Conservation (phyloP, 2,329 filamentous ascomycete species). For the Botrytis elliptica region DNA sequence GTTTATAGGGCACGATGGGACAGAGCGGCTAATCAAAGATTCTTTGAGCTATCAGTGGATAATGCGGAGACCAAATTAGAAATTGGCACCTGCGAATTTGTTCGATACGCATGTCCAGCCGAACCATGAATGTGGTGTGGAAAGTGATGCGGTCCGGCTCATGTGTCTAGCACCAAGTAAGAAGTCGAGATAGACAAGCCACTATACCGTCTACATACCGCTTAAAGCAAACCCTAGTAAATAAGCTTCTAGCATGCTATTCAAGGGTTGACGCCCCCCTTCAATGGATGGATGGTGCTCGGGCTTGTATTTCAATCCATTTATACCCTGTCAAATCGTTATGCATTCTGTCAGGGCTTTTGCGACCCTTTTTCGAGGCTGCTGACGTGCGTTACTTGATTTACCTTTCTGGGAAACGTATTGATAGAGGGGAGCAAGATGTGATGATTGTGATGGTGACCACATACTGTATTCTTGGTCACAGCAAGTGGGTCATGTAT, state of each 20-base stretch:
- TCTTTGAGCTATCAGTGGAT: conserved; percentile 47
- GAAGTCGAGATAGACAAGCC: conserved; percentile 30
- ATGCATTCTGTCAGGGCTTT: conserved; percentile 14
- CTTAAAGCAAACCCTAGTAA: conserved; percentile 36
- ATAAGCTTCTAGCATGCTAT: conserved; percentile 14
- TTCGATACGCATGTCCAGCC: conserved; percentile 41
- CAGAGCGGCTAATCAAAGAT: conserved; percentile 46
- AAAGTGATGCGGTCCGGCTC: conserved; percentile 48
- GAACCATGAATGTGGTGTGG: conserved; percentile 37
- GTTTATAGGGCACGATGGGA: conserved; percentile 30
- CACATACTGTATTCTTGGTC: conserved; percentile 18
- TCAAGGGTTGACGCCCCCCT: conserved; percentile 4
- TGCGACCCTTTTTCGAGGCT: conserved; percentile 12
- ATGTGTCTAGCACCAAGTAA: conserved; percentile 35
- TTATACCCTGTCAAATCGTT: conserved; percentile 11
- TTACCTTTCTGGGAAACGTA: neutral
- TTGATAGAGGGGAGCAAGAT: conserved; percentile 9
- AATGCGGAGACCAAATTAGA: conserved; percentile 38
- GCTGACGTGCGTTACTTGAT: conserved; percentile 7
- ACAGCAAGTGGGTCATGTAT: conserved; percentile 19
- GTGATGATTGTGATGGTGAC: conserved; percentile 19
- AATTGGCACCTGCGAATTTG: conserved; percentile 15
- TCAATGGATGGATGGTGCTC: neutral
- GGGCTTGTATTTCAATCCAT: neutral
- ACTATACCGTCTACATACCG: conserved; percentile 41